Evolutionary conservation across 805 yeast species (phyloP), one percentile per base, ranked within the genome.

Genomic region (Dipodascopsis tothii): DNA sequence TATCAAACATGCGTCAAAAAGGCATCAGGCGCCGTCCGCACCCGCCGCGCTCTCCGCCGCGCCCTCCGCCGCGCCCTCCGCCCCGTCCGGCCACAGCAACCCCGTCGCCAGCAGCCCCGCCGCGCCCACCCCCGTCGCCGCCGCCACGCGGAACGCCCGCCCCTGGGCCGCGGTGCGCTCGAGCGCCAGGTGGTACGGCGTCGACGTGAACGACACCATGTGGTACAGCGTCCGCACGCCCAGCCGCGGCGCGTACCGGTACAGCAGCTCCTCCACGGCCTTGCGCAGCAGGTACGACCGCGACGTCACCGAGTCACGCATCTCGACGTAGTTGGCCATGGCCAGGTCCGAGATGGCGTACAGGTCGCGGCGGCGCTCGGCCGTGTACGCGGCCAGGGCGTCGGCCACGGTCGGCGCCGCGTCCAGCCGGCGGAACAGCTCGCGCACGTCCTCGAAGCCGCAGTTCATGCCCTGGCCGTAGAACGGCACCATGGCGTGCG

Each of bases 401-500:
- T 48, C 50, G 7, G 40, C 19, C 16, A 52, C 18, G 16, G 41
- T 21, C 25, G 39, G 40, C 19, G 38, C 40, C 1, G 57, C 57
- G 22, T 78, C 66, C 45, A 74, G 66, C 18, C 60, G 66, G 2
- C 62, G 46, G 65, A 82, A 66, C 41, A 88, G 65, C 1, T 80
- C 76, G 45, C 78, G 68, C 19, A 88, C 88, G 56, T 90, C 96
- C 63, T 88, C 96, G 61, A 88, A 82, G 1, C 96, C 96, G 60
- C 95, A 84, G 62, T 88, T 88, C 90, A 88, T 82, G 3, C 96
- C 96, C 62, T 88, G 96, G 6, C 96, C 96, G 59, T 87, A 88
- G 62, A 88, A 88, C n/a, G 96, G 96, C 4, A 88, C 96, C 95
- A 87, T 88, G 2, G 92, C 78, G 64, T 88, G 96, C 0, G 96